Base-by-base conservation (phyloP, 2,329 filamentous ascomycete species). In the Fusarium nisikadoi region DNA sequence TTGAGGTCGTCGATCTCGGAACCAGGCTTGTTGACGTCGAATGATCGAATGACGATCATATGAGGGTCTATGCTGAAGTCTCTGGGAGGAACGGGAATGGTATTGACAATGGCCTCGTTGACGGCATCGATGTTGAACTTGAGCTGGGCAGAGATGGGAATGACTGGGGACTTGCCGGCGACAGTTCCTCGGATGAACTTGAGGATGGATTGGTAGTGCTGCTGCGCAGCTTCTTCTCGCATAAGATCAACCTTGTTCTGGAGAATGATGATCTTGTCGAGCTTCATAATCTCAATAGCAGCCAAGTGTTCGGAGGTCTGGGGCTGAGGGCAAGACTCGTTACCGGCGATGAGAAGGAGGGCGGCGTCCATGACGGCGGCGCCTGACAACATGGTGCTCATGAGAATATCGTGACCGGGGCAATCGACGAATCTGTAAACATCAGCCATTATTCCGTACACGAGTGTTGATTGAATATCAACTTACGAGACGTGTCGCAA, bases 181-280 rank as follows among this genome's bases (percentile, higher is more conserved):
- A 98, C 95, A 38, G 96, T 99, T 80, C 96, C 96, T 81, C 96
- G 92, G 80, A 99, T 98, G 85, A 99, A 99, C 85, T 98, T 98
- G 79, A 97, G 88, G 76, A 99, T 99, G 3, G 95, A 98, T 84
- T 97, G 92, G 87, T 97, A 96, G 84, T 99, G 96, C 80, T 95
- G 90, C 80, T 94, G 90, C 53, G 97, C 96, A 71, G 93, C 94
- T 81, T 98, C 95, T 87, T 98, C 94, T 78, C 94, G 90, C 94
- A 99, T 98, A 77, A 99, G 85, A 82, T 99, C 96, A 79, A 99
- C 96, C 90, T 99, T 99, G 88, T 99, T 99, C 85, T 99, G 96
- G 66, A 99, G 90, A 80, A 99, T 98, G 82, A 99, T 97, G 84
- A 99, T 98, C 86, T 99, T 97, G 84, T 97, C 94, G 73, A 99